Percentiles rank a stretch among this genome's conserved stretches.
These are phyloP conservation scores for Allium sativum DNA, from an alignment of 106 monocot species.

Conservation along the genomic window DNA sequence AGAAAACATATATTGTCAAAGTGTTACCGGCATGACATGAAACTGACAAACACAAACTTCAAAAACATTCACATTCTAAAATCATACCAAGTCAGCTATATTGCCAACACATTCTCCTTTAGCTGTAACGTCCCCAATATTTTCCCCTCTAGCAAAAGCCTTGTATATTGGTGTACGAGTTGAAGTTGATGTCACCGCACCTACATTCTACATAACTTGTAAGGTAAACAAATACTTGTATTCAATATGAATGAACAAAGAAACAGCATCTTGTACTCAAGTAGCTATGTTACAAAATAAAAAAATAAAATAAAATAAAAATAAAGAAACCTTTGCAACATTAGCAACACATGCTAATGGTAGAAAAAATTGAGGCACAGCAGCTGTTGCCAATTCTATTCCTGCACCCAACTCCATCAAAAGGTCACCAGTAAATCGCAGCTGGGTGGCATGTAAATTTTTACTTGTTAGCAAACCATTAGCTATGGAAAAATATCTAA, in stretches of 20 bases:
- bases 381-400: constrained; percentile 84
- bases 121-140: constrained; percentile 98
- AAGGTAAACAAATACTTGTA: background rate
- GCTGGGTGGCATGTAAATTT: constrained; percentile 25
- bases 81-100: constrained; percentile 89
- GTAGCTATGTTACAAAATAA: background rate
- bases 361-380: constrained; percentile 81
- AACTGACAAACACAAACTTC: too few species aligned
- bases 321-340: constrained; percentile 89
- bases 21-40: too few species aligned
- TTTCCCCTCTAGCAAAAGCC: constrained; percentile 94
- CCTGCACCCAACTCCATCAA: constrained; percentile 97
- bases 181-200: constrained; percentile 90
- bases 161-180: constrained; percentile 98
- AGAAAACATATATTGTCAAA: background rate
- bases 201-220: constrained; percentile 66
- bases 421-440: constrained; percentile 89
- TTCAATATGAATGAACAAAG: background rate
- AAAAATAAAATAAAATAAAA: too few species aligned
- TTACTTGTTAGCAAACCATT: background rate
- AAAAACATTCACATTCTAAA: background rate
- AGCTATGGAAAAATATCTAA: background rate
- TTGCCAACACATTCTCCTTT: constrained; percentile 99
- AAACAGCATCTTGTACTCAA: background rate
- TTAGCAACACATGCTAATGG: constrained; percentile 96